Percentiles rank a stretch among this genome's conserved stretches.
Evolutionary conservation across 371 early-diverging fungal genomes (phyloP).

Genomic region (Syncephalis fuscata): DNA sequence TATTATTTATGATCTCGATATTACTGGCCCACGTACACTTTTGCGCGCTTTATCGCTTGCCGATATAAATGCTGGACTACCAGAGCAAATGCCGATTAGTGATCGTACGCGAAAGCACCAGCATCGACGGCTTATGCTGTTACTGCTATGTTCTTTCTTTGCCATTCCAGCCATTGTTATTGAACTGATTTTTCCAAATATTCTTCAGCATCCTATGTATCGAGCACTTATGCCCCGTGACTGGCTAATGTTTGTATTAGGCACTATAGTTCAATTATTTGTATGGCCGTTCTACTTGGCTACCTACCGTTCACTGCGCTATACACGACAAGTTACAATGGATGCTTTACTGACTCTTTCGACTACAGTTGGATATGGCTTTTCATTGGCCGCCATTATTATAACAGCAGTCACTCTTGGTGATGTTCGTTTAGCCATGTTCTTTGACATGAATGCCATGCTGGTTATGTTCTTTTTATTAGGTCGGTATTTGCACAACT

Average conservation of each 20-base stretch:
- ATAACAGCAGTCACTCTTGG: slow-evolving; percentile 15
- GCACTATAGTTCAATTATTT: neutral
- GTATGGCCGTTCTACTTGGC: slow-evolving; percentile 38
- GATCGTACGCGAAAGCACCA: slow-evolving; percentile 1
- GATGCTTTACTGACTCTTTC: slow-evolving; percentile 50
- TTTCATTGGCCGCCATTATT: slow-evolving; percentile 31
- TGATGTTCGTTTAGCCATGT: slow-evolving; percentile 11
- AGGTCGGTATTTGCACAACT: slow-evolving; percentile 50
- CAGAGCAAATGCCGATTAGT: slow-evolving; percentile 4
- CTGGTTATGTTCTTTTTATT: slow-evolving; percentile 47
- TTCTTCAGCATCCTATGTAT: neutral
- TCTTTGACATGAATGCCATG: slow-evolving; percentile 50
- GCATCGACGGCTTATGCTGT: neutral
- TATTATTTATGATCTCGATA: no score
- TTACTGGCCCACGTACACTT: no score
- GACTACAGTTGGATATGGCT: slow-evolving; percentile 40
- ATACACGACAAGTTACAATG: slow-evolving; percentile 47
- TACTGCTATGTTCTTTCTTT: neutral
- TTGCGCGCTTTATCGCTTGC: no score
- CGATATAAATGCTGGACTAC: no score
- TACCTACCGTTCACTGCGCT: slow-evolving; percentile 33
- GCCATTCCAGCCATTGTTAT: slow-evolving; percentile 4
- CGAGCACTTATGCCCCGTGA: neutral
- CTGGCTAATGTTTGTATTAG: slow-evolving; percentile 2
- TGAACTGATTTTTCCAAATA: slow-evolving; percentile 1